phyloP scores from a whole-genome alignment of 345 rosid genomes.

The Theobroma cacao region DNA sequence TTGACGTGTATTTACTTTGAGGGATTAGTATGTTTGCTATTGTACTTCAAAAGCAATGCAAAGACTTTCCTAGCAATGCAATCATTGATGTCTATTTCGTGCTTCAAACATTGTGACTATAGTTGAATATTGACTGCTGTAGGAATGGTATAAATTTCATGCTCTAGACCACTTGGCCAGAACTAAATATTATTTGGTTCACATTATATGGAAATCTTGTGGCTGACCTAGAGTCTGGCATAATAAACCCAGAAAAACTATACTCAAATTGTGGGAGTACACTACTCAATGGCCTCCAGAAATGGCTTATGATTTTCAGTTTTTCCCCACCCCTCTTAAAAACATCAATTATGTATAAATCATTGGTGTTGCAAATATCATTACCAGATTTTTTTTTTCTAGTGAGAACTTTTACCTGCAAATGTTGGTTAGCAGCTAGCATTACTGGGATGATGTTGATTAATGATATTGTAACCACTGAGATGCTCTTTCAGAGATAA shows the following conservation, averaged over 20 bases:
- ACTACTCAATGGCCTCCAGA: not conserved
- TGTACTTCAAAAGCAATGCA: not conserved
- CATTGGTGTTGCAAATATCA: not conserved
- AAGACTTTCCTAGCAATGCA: not conserved
- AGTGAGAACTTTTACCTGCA: not conserved
- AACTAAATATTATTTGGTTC: not conserved
- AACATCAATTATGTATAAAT: not conserved
- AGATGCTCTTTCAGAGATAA: not conserved
- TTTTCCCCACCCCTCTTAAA: not conserved
- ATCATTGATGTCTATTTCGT: not conserved
- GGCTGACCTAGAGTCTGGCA: not conserved
- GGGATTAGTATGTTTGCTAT: not conserved
- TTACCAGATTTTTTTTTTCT: slow-evolving; percentile 1
- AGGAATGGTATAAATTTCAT: not conserved
- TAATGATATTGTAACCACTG: not conserved
- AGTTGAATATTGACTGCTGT: not conserved
- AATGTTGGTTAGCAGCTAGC: slow-evolving; percentile 1
- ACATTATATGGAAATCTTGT: not conserved
- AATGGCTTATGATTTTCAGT: not conserved
- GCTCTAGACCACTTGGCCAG: not conserved
- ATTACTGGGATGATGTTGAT: not conserved
- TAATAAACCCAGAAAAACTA: not conserved
- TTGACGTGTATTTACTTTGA: not conserved
- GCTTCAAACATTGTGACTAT: not conserved
- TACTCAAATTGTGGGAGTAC: too few species aligned